These are phyloP conservation scores for Candida fluviatilis DNA, from an alignment of 805 yeast species.

Conservation along the genomic window DNA sequence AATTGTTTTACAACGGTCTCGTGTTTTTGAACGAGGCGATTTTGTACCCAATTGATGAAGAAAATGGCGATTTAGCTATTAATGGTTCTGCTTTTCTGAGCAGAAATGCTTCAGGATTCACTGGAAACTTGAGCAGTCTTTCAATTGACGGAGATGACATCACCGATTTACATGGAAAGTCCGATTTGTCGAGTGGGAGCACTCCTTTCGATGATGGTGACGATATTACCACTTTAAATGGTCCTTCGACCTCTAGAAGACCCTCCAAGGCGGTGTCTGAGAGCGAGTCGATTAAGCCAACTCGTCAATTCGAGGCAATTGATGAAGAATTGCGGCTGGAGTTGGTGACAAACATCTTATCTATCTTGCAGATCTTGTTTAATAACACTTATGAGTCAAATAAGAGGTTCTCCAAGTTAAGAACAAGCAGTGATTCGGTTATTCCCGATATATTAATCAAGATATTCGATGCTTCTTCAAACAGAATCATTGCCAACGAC, in stretches of 20 bases:
- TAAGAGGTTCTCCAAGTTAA: neutral
- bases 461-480: neutral
- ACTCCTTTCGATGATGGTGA: conserved; percentile 13
- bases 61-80: neutral
- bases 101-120: conserved; percentile 7
- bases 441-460: neutral
- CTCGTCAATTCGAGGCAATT: conserved; percentile 12
- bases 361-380: conserved; percentile 21
- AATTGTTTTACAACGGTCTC: conserved; percentile 17
- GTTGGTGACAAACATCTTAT: conserved; percentile 19
- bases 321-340: conserved; percentile 20
- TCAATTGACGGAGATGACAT: conserved; percentile 20
- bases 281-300: neutral
- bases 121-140: neutral
- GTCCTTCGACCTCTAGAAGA: neutral
- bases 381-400: conserved; percentile 5
- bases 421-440: neutral
- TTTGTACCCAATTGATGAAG: conserved; percentile 10
- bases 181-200: neutral
- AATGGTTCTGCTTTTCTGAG: neutral
- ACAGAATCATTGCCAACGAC: neutral
- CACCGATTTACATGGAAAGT: conserved; percentile 13
- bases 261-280: conserved; percentile 4
- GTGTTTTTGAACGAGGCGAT: conserved; percentile 18
- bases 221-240: conserved; percentile 17